Evolutionary conservation across 140 eudicot species (phyloP).

Genomic region (Stevia rebaudiana): DNA sequence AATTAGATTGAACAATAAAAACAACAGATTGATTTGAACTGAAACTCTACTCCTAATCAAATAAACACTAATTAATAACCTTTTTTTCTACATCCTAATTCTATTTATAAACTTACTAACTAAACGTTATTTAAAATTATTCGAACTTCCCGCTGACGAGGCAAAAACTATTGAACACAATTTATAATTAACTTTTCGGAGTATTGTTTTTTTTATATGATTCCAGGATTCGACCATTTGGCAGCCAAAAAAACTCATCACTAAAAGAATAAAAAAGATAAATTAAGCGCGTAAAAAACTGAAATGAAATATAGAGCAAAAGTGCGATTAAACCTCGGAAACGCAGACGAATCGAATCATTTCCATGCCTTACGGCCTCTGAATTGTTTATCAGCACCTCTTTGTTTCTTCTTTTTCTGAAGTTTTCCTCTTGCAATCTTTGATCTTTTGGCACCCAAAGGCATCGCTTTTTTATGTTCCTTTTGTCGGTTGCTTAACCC

Average conservation of each 20-base stretch:
- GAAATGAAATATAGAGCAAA: neutral
- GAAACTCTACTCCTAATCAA: too few species aligned
- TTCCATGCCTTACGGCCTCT: slow-evolving; percentile 98
- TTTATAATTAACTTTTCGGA: too few species aligned
- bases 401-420: slow-evolving; percentile 46
- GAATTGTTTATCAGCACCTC: slow-evolving; percentile 64
- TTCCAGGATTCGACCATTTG: neutral
- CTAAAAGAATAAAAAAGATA: neutral
- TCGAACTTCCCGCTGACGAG: too few species aligned
- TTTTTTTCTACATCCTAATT: too few species aligned
- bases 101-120: too few species aligned
- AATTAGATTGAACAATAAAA: too few species aligned
- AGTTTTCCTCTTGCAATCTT: slow-evolving; percentile 42
- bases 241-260: neutral
- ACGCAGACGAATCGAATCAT: too few species aligned
- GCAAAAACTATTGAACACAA: too few species aligned
- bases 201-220: neutral
- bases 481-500: slow-evolving; percentile 77
- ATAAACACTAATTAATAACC: too few species aligned
- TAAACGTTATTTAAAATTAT: too few species aligned
- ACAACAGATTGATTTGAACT: too few species aligned
- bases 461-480: slow-evolving; percentile 82
- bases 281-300: neutral
- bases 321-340: too few species aligned
- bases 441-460: slow-evolving; percentile 70